Evolutionary conservation across 2,329 filamentous ascomycete genomes (phyloP), one percentile per base, ranked within the genome.

Genomic region (Penicillium sumatraense): DNA sequence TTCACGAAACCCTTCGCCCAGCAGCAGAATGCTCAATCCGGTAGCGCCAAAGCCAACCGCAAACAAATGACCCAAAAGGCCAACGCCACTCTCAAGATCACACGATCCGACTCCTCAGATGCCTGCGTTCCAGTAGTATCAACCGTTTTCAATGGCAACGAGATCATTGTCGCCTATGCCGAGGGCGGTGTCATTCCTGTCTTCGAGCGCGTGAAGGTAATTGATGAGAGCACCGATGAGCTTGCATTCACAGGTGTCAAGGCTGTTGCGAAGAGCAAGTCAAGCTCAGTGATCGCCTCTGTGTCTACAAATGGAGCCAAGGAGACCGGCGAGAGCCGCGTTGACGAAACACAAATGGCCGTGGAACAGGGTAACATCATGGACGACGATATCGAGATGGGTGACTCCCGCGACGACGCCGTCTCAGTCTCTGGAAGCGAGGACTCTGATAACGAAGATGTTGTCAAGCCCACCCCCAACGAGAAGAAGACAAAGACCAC

Each of bases 321-420:
- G 63, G 75, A 79, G 57, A 67, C 77, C 46, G 78, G 77, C 40
- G 80, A 81, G 60, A 78, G 75, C 54, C 78, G 80, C 36, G 80
- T 87, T 29, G 81, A 87, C 67, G 85, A 88, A 59, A 80, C 83
- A 27, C 79, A 77, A 51, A 77, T 83, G 10, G 77, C 82, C 2
- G 81, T 88, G 10, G 78, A 78, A 53, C 70, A 75, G 49, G 78
- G 80, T 45, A 78, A 76, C 29, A 72, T 81, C 45, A 75, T 76
- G 35, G 76, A 79, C 35, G 75, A 78, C 27, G 70, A 74, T 55
- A 59, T 68, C 24, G 69, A 68, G 49, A 68, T 71, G 51, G 64
- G 73, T 13, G 71, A 73, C n/a, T 55, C 56, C 13, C 66, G 69
- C 38, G 66, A 66, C 14, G 42, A 46, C 24, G 68, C 62, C 9